Evolutionary conservation across 345 rosid species (phyloP), one percentile per base, ranked within the genome.

Genomic region (Sonneratia caseolaris): DNA sequence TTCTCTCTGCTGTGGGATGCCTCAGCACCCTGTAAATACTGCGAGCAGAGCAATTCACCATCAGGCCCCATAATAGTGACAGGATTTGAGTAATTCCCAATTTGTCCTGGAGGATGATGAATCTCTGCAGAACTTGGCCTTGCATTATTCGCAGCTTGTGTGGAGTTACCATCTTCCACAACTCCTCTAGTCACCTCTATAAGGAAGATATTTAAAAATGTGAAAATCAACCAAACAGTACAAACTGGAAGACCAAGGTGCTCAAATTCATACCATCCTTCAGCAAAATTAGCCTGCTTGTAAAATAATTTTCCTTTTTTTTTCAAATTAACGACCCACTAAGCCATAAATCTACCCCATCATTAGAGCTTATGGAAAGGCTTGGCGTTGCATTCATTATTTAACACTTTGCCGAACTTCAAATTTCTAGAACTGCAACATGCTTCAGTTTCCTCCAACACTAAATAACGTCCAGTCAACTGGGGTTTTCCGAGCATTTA

Each of bases 1-100:
- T 87, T 90, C 71, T 85, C 88, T 72, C 84, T 79, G 71, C 78
- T 76, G 76, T 73, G 82, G 72, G 89, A 78, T 69, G 81, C 87
- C 53, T 85, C 88, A 6, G 76, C 75, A 11, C 78, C 74, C 72
- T 73, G 89, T 80, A 81, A 70, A 77, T 82, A 82, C 72, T 81
- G 87, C 0, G 91, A 72, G 64, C 81, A 81, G 79, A 84, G 82
- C 66, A 82, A 62, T 27, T 87, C 89, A 56, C 88, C 84, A 65
- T 88, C 85, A 2, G 83, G 84, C 68, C 78, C 90, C 7, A 85
- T 89, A 69, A 81, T 76, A 2, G 81, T 82, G 53, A 86, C 87
- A 32, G 73, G 78, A 22, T 81, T 78, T 70, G 65, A 74, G 56
- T 67, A 81, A 72, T 69, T 82, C 37, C 77, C 74, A 66, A 77